Evolutionary conservation across 1,139 yeast species (phyloP), one percentile per base, ranked within the genome.

Genomic region (Hansenula sp.): DNA sequence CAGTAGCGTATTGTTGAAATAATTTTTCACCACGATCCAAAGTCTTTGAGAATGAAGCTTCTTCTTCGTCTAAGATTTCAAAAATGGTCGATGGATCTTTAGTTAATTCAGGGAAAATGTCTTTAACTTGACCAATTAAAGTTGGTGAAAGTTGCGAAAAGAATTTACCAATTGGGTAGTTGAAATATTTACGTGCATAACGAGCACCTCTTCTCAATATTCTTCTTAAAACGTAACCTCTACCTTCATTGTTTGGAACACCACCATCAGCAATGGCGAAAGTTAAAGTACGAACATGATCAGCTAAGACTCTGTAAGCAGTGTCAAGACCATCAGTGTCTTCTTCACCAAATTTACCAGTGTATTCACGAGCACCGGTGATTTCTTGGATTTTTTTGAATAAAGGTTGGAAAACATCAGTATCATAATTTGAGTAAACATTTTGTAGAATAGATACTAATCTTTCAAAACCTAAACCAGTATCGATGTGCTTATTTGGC

Each of bases 381-480:
- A 94, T 84, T 66, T 89, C 96, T 68, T 89, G 88, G 58, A 93
- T 93, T 61, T 77, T 81, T 35, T 72, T 76, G 62, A 93, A 93
- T 51, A 93, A 71, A 43, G 99, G 99, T 51, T 79, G 74, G 73
- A 93, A 93, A 37, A 93, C 97, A 65, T 93, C 99, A 38, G 99
- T 94, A 66, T 93, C 99, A 66, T 93, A 93, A 71, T 93, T 93
- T 43, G 97, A 90, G 54, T 77, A 71, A 61, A 86, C 91, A 68
- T 89, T 81, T 70, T 94, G 99, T 62, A 93, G 77, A 47, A 93
- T 83, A 6, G 97, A 89, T 24, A 93, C 99, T 61, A 93, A 78
- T 69, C 99, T 83, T 73, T 93, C 99, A 60, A 91, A 93, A 40
- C 99, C 99, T 90, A 93, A 78, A 69, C 99, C 99, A 28, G 99